Base-by-base conservation (phyloP, 106 monocot genomes). In the Iris macrosiphon region DNA sequence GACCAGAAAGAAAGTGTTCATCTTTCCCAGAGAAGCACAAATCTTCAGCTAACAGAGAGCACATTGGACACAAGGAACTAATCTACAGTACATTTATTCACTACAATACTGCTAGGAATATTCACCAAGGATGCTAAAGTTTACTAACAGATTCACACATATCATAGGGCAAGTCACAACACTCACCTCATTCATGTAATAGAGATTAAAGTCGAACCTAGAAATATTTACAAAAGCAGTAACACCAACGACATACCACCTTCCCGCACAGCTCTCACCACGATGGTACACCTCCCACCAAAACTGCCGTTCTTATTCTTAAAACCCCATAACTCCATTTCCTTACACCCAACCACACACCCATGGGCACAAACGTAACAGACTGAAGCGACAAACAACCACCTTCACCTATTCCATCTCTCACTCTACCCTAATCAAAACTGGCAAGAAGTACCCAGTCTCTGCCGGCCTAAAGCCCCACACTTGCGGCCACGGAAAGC, bases 401-500 rank as follows among this genome's bases (percentile, higher is more conserved):
- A 26, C 51, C 48, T 23, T 48, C 22, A 4, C 51, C 27, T 2
- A 2, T 31, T 11, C 20, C 30, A 12, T 29, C 18, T 32, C n/a
- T 53, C 8, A 46, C 45, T 21, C 38, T 37, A 23, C 0, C 40
- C 44, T 37, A 58, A 24, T 58, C 57, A 58, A 58, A 58, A 58
- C 57, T 58, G 57, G 25, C 57, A 58, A 24, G 57, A 58, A 58
- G 57, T 58, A 0, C 57, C 57, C 13, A 58, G 57, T 27, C 57
- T 58, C 40, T 41, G 57, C 57, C 41, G 25, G 4, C 34, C 57
- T 6, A 23, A 16, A n/a, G n/a, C 14, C 41, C 57, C 57, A n/a
- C 57, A 58, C 57, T 58, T 58, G n/a, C 57, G 38, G 14, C 5
- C 50, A 13, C 35, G 45, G 45, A 81, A 74, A 12, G 81, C 74